These are phyloP conservation scores for Phyllosticta citriasiana DNA, from an alignment of 2,329 filamentous ascomycete genomes.

Conservation along the genomic window DNA sequence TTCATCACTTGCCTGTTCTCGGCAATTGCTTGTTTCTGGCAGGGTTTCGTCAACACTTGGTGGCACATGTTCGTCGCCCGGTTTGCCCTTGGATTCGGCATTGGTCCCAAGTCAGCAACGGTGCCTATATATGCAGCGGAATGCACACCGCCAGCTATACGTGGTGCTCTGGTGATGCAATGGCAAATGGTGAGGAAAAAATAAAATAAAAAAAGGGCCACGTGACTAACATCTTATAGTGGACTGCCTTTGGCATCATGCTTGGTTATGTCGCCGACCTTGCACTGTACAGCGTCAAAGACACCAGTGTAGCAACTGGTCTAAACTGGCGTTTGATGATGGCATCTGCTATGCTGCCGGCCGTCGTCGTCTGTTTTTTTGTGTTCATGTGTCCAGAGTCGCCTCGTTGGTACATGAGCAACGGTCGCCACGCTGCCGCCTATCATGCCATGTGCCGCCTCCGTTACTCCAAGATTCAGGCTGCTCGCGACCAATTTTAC, in stretches of 20 bases:
- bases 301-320: conserved; percentile 15
- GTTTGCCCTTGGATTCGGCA: conserved; percentile 65
- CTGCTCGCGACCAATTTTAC: conserved; percentile 46
- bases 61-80: conserved; percentile 60
- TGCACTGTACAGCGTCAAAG: conserved; percentile 18
- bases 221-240: background rate
- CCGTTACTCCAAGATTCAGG: conserved; percentile 42
- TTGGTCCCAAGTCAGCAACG: conserved; percentile 65
- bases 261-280: conserved; percentile 18
- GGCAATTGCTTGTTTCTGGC: conserved; percentile 46
- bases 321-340: conserved; percentile 22
- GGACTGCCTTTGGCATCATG: conserved; percentile 28
- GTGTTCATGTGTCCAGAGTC: conserved; percentile 20
- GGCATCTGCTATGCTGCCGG: conserved; percentile 19
- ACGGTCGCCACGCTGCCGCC: conserved; percentile 17
- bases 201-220: too few species aligned
- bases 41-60: conserved; percentile 61
- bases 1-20: conserved; percentile 67
- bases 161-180: conserved; percentile 71
- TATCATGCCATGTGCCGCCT: conserved; percentile 41
- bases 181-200: conserved; percentile 51
- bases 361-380: conserved; percentile 19
- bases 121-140: conserved; percentile 72
- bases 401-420: conserved; percentile 19
- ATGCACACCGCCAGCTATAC: conserved; percentile 57